Base-by-base conservation (phyloP, 2,329 filamentous ascomycete genomes). In the Colletotrichum orchidophilum region DNA sequence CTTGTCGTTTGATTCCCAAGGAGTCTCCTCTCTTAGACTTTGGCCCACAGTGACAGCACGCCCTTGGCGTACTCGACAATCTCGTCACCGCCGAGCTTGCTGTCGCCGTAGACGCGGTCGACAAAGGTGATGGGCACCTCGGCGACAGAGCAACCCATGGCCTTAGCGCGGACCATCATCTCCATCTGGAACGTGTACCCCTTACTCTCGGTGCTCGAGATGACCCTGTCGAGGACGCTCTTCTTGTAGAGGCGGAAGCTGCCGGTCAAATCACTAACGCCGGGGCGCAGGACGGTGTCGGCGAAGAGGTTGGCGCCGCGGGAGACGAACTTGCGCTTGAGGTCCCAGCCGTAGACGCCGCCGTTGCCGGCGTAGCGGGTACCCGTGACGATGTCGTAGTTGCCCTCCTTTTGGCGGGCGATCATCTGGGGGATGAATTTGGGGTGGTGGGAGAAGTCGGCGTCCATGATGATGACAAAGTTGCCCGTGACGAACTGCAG, bases 111-210 rank as follows among this genome's bases (percentile, higher is more conserved):
- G 57, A 99, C 83, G 68, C 96, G 91, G 82, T 99, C 97, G 50
- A 98, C 96, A 81, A 99, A 99, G 27, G 90, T 94, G 76, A 99
- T 99, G 13, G 96, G 96, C 72, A 97, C 96, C 87, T 99, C 96
- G 18, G 94, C 94, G 35, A 99, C 96, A 46, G 92, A 93, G 85
- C 90, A 97, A 1, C 96, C 96, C 94, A 98, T 95, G 18, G 93
- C 94, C 90, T 98, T 98, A 39, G 96, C 96, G 73, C 95, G 89
- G 9, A 98, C 96, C 92, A 98, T 98, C 91, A 99, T 93, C 88
- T 98, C 96, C 96, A 99, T 99, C 90, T 99, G 96, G 87, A 99
- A 99, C 50, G 93, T 96, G 82, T 98, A 99, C 3, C 96, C 96
- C 85, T 98, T 97, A 81, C 94, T 96, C 87, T 98, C 93, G 9